phyloP scores from a whole-genome alignment of 139 green algal species.

The Desmodesmus armatus region DNA sequence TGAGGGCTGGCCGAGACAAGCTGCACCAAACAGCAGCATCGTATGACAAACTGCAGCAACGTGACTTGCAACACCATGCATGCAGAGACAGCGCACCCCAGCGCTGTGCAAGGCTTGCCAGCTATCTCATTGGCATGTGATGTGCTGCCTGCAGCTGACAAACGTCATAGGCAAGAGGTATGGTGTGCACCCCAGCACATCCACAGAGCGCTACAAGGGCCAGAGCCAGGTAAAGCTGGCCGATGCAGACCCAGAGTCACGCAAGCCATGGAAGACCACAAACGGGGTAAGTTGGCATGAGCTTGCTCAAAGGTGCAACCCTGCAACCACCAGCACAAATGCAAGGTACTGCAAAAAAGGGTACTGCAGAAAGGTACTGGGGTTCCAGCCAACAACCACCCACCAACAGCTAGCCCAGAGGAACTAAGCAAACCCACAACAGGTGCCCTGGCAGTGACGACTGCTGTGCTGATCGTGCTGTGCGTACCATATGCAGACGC shows the following conservation, averaged over 20 bases:
- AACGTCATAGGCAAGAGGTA: slow-evolving; percentile 65
- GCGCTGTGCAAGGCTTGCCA: no score
- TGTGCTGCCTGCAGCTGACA: slow-evolving; percentile 55
- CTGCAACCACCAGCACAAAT: neutral
- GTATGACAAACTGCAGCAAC: neutral
- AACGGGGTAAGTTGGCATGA: slow-evolving; percentile 54
- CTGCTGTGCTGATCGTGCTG: neutral
- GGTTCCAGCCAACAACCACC: neutral
- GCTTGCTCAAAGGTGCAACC: neutral
- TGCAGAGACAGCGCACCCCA: neutral
- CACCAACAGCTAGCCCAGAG: no score
- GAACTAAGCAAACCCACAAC: no score
- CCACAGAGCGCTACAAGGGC: slow-evolving; percentile 58
- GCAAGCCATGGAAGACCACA: slow-evolving; percentile 67
- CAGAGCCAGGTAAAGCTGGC: slow-evolving; percentile 58
- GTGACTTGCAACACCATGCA: neutral
- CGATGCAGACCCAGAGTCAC: slow-evolving; percentile 56
- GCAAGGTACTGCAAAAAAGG: neutral
- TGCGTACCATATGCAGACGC: neutral
- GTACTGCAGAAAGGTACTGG: neutral
- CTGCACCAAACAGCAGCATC: neutral
- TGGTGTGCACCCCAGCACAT: slow-evolving; percentile 61
- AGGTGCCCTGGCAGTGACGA: neutral
- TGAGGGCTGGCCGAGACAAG: neutral
- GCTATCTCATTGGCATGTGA: neutral